Base-by-base conservation (phyloP, 2,329 filamentous ascomycete genomes). In the Huntiella decipiens region DNA sequence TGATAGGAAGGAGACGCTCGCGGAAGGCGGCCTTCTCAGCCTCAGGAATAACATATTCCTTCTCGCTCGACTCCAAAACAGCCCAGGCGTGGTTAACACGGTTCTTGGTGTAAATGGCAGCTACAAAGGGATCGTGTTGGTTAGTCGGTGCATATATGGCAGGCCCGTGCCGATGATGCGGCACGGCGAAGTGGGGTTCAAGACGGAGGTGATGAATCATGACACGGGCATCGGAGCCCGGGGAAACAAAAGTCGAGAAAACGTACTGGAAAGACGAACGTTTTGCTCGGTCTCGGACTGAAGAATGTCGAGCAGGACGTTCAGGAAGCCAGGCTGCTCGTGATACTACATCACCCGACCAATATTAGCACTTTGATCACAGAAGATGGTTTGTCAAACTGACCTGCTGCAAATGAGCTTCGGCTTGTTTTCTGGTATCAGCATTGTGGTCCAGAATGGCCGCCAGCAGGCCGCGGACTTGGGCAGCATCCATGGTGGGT, bases 61-160 rank as follows among this genome's bases (percentile, higher is more conserved):
- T 73, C 16, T 44, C 49, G 58, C 73, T 77, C 53, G 88, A 81
- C 53, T 92, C 83, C 57, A 72, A 70, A 52, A 74, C 77, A 47
- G 79, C 73, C 91, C 91, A 98, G 56, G 84, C 86, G 59, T 87
- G 82, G 61, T 82, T 88, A 61, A 96, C 82, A 60, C 87, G 82
- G 66, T 98, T 96, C 68, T 98, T 98, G 61, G 96, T 77, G 66
- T 96, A 98, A 56, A 98, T 84, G 58, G 88, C 87, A 58, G 86
- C 88, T 95, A 62, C 51, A 45, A 41, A 12, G 5, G 41, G 1
- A 10, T 7, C n/a, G 32, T 46, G 42, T 35, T 19, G 17, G 16
- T 42, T 42, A 31, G 22, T 42, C 10, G 11, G 31, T 31, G 12
- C 22, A 12, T 3, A 28, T 38, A 37, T 13, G 6, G 12, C 33